These are phyloP conservation scores for Zygoascus tannicola DNA, from an alignment of 805 yeast species.

Conservation along the genomic window DNA sequence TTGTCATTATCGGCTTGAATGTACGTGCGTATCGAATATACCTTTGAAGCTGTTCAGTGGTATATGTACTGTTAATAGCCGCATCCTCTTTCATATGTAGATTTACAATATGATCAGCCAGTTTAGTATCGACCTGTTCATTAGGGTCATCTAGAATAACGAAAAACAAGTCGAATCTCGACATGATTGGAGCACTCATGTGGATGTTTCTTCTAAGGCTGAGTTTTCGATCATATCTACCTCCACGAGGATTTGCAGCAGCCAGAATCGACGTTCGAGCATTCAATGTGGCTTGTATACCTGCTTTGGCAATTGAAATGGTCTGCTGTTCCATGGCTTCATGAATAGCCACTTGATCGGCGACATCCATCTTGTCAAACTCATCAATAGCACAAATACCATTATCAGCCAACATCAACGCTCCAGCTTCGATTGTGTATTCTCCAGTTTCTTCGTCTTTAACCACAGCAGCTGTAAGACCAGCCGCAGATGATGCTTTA, in stretches of 20 bases:
- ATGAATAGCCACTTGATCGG: constrained; percentile 96
- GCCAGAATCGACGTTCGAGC: constrained; percentile 95
- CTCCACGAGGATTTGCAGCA: constrained; percentile 98
- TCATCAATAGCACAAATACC: constrained; percentile 98
- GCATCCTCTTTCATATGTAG: constrained; percentile 84
- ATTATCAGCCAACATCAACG: constrained; percentile 94
- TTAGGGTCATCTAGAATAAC: constrained; percentile 93
- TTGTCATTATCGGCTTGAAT: constrained; percentile 80
- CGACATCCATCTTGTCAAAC: constrained; percentile 93
- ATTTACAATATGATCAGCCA: constrained; percentile 88
- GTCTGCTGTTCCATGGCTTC: constrained; percentile 99
- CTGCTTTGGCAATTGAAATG: constrained; percentile 96
- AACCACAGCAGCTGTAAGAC: constrained; percentile 95
- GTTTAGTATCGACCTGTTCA: constrained; percentile 76
- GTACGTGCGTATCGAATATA: constrained; percentile 89
- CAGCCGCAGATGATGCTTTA: constrained; percentile 97
- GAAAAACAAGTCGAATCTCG: constrained; percentile 91
- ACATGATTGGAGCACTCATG: constrained; percentile 98
- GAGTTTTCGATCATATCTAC: constrained; percentile 81
- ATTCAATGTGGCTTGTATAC: constrained; percentile 94
- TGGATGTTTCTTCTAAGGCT: constrained; percentile 78
- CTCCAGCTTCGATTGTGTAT: constrained; percentile 97
- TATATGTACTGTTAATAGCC: constrained; percentile 82
- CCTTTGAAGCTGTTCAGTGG: constrained; percentile 78
- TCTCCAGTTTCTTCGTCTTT: constrained; percentile 97